Evolutionary conservation across 2,329 filamentous ascomycete species (phyloP).

Genomic region (Nannizziopsis barbatae): DNA sequence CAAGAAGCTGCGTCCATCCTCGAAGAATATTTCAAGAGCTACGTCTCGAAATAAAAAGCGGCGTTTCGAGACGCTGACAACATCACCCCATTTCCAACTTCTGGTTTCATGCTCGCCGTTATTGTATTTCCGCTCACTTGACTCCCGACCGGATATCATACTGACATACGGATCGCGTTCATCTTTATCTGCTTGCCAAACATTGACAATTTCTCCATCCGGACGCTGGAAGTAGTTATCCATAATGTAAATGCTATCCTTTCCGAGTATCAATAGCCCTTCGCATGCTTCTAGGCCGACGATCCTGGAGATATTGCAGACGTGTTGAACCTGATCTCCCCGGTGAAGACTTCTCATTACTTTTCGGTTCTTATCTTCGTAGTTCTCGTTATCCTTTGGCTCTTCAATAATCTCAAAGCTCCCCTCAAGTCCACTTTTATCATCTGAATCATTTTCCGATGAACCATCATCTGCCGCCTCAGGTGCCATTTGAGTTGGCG

Average conservation of each 20-base stretch:
- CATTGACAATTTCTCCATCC: conserved; percentile 93
- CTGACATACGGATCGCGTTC: conserved; percentile 93
- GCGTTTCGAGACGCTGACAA: conserved; percentile 90
- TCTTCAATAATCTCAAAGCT: conserved; percentile 96
- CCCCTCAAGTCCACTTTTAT: conserved; percentile 53
- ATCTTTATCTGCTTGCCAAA: conserved; percentile 82
- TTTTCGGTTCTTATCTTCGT: conserved; percentile 96
- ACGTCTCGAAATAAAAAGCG: conserved; percentile 93
- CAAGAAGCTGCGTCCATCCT: conserved; percentile 88
- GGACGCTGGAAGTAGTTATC: conserved; percentile 93
- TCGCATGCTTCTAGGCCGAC: conserved; percentile 89
- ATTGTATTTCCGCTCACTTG: conserved; percentile 45
- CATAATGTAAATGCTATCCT: conserved; percentile 83
- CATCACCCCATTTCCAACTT: conserved; percentile 87
- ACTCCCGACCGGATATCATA: conserved; percentile 72
- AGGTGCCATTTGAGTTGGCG: conserved; percentile 25
- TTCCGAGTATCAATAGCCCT: conserved; percentile 84
- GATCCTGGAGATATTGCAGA: conserved; percentile 91
- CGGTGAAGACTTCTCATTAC: conserved; percentile 89
- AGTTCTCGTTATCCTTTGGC: conserved; percentile 73
- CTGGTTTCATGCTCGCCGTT: conserved; percentile 65
- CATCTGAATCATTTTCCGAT: conserved; percentile 27
- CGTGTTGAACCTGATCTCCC: conserved; percentile 82
- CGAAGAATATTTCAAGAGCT: conserved; percentile 94
- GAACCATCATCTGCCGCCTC: conserved; percentile 25